Base-by-base conservation (phyloP, 2,329 filamentous ascomycete genomes). In the Blumeria hordei region DNA sequence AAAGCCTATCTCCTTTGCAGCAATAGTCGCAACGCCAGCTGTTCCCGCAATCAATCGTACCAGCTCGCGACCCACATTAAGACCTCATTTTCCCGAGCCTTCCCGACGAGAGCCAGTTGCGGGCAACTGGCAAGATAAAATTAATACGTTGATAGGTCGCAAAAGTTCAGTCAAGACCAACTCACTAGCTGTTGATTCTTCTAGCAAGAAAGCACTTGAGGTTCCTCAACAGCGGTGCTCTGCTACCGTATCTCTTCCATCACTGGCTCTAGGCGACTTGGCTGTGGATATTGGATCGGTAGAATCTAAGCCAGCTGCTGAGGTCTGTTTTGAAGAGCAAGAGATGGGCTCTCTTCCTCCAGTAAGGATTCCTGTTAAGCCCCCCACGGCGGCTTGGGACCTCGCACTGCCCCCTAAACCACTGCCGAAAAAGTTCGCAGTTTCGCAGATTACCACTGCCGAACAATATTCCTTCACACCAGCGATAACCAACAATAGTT, bases 261-360 rank as follows among this genome's bases (percentile, higher is more conserved):
- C 59, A 8, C 55, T 57, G 3, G 55, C 37, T 6, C 54, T 54
- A 28, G 60, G 56, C 10, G 57, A 63, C 52, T 55, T 61, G 5
- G 69, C 63, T 16, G 64, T 66, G 33, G 70, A 70, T 50, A 67
- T 70, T 55, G 69, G 69, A 51, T 71, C 72, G 34, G 64, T 74
- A 18, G 72, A 72, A 14, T 79, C 78, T 3, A 84, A 81, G 63
- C 78, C 78, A 51, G 82, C 86, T 68, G 82, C 83, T 6, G 83
- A 87, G 59, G 81, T 85, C 58, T 85, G 85, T 59, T 88, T 88
- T 59, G 84, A 86, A 63, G 82, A 87, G 63, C 82, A 85, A 62
- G 83, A 88, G 65, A 84, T 84, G 71, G 83, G 83, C 3, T 88
- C 83, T 7, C 68, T 86, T n/a, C 83, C 83, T 0, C 73, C 76